phyloP scores from a whole-genome alignment of 225 moss, liverwort and hornwort genomes.

The Bryum argenteum region DNA sequence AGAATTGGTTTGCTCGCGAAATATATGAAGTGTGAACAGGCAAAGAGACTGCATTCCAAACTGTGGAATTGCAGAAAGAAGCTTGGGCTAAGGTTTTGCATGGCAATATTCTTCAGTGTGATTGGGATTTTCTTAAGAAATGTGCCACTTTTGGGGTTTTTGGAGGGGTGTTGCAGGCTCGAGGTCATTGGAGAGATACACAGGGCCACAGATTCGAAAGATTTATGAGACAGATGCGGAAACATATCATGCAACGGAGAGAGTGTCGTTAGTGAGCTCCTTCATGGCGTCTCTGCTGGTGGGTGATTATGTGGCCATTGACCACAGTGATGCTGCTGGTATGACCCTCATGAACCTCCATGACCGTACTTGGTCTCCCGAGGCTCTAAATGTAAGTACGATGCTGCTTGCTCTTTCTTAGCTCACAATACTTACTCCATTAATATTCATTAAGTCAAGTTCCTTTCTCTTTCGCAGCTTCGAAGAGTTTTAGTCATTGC shows the following conservation, averaged over 20 bases:
- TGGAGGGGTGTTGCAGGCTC: slow-evolving; percentile 50
- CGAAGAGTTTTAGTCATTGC: too few species aligned
- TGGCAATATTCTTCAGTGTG: not conserved
- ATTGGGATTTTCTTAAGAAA: not conserved
- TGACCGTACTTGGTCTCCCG: slow-evolving; percentile 62
- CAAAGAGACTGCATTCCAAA: too few species aligned
- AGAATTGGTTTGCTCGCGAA: too few species aligned
- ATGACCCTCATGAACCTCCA: slow-evolving; percentile 93
- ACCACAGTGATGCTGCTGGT: slow-evolving; percentile 86
- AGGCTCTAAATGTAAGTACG: slow-evolving; percentile 60
- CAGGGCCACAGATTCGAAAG: slow-evolving; percentile 94
- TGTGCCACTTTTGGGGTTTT: not conserved
- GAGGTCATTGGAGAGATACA: slow-evolving; percentile 73
- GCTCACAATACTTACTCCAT: too few species aligned
- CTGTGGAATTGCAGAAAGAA: too few species aligned
- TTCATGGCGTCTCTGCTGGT: slow-evolving; percentile 89
- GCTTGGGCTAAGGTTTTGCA: not conserved
- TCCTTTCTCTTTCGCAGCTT: too few species aligned
- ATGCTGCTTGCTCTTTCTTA: too few species aligned
- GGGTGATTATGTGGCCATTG: slow-evolving; percentile 83
- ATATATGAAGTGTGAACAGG: too few species aligned
- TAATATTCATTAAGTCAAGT: too few species aligned
- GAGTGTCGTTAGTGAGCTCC: slow-evolving; percentile 88
- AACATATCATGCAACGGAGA: slow-evolving; percentile 67
- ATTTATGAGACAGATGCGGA: slow-evolving; percentile 63